Percentiles rank a stretch among this genome's conserved stretches.
These are phyloP conservation scores for Oryza rufipogon DNA, from an alignment of 176 grass and related monocot genomes.

Conservation along the genomic window DNA sequence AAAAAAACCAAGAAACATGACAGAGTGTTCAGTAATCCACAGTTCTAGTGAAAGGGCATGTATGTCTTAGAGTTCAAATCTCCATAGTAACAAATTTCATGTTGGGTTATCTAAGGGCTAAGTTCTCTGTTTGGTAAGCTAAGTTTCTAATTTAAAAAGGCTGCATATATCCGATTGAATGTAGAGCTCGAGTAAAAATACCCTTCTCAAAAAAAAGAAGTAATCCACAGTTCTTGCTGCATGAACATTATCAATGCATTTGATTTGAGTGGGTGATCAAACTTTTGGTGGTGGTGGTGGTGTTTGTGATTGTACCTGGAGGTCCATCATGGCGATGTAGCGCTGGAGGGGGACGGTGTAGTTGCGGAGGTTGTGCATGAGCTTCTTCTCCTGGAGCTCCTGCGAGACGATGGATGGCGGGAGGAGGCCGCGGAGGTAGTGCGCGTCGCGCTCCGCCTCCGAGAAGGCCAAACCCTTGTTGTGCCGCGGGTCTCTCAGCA, in stretches of 20 bases:
- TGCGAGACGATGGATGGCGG: slow-evolving; percentile 66
- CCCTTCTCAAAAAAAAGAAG: too few species aligned
- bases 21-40: too few species aligned
- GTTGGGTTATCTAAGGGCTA: too few species aligned
- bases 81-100: too few species aligned
- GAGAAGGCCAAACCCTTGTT: slow-evolving; percentile 92
- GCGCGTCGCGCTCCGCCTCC: slow-evolving; percentile 92
- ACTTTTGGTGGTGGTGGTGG: too few species aligned
- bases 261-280: background rate
- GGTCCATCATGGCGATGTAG: slow-evolving; percentile 97
- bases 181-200: too few species aligned
- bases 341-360: slow-evolving; percentile 86
- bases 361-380: slow-evolving; percentile 81
- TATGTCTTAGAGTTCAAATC: too few species aligned
- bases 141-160: too few species aligned
- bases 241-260: background rate
- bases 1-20: background rate
- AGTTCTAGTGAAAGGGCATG: too few species aligned
- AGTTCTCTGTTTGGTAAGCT: too few species aligned
- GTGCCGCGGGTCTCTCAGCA: slow-evolving; percentile 75
- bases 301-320: slow-evolving; percentile 24
- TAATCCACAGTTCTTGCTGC: too few species aligned
- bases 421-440: slow-evolving; percentile 90
- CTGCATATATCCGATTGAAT: too few species aligned
- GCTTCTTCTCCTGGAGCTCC: slow-evolving; percentile 91